Percentiles rank a stretch among this genome's conserved stretches.
Evolutionary conservation across 208 protist genomes (phyloP).

Genomic region (Leishmania tropica): DNA sequence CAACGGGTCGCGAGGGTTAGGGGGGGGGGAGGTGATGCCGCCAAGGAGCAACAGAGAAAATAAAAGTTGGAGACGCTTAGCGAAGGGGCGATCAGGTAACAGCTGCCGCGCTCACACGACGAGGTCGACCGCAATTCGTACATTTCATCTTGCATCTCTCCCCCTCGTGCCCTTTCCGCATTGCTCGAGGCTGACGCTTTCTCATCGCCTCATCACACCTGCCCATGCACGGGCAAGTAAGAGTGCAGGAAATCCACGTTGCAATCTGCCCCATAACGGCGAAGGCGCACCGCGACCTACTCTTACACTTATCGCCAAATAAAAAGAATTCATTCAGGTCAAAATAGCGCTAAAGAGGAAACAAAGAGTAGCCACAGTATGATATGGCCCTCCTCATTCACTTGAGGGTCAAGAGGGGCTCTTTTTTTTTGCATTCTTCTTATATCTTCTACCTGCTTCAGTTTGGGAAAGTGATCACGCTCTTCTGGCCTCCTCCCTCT

Average conservation of each 20-base stretch:
- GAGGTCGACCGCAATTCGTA: not conserved
- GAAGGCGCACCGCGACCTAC: not conserved
- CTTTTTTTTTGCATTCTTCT: constrained; percentile 1
- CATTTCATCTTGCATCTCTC: not conserved
- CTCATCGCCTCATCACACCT: not conserved
- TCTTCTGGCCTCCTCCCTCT: not conserved
- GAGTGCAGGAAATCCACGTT: not conserved
- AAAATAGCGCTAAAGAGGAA: not conserved
- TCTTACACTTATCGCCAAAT: not conserved
- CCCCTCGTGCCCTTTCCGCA: not conserved
- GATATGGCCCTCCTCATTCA: not conserved
- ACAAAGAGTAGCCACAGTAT: not conserved
- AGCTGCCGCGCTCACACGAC: not conserved
- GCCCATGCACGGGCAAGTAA: not conserved
- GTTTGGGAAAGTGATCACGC: not conserved
- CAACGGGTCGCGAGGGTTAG: not conserved
- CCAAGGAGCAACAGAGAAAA: not conserved
- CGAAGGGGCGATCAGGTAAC: not conserved
- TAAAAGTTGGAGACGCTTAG: not conserved
- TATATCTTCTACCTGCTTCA: not conserved
- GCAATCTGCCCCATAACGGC: not conserved
- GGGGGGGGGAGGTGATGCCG: not conserved
- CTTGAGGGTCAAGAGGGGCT: not conserved
- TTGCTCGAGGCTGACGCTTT: not conserved
- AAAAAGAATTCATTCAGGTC: not conserved